Evolutionary conservation across 306 rosid species (phyloP), one percentile per base, ranked within the genome.

Genomic region (Alnus rubra): DNA sequence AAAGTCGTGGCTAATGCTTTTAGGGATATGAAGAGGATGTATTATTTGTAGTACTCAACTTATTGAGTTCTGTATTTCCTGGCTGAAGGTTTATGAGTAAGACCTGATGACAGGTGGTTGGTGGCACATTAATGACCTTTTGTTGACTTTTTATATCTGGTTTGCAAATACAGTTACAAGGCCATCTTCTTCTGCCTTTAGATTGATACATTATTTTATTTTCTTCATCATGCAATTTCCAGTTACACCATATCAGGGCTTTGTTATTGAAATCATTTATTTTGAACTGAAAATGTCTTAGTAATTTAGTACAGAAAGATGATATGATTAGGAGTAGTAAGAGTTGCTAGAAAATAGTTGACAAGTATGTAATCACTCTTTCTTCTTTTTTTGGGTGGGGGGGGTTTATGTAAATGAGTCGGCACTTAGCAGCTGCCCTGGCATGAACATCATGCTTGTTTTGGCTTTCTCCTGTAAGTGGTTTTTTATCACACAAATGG

Each of bases 1-100:
- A 37, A 59, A 42, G 55, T 82, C 78, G 37, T 71, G 28, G 16
- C 50, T 54, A 35, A 68, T 42, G 30, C 49, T 42, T 65, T 68
- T 39, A 42, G 51, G 51, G 42, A 42, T 9, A 10, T 68, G 42
- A 68, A 68, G 51, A 68, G 72, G 52, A 35, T 65, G 71, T 37
- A 6, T 15, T 65, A 65, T n/a, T 37, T 16, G 11, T 37, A 11
- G 71, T 65, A 37, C 44, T 9, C 71, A 65, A 65, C n/a, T 37
- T 35, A 14, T 37, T 15, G 28, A 65, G 10, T 13, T 15, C 48
- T 5, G 69, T 64, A 6, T 31, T 33, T 64, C 19, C 45, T 28
- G 48, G 49, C 65, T 23, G 9, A 18, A 7, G 62, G 62, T 55
- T 55, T 7, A 55, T 65, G 49, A 47, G 71, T 65, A 60, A 28